Percentiles rank a stretch among this genome's conserved stretches.
Conservation (phyloP, 2,329 filamentous ascomycete species). For the Berkeleyomyces basicola region DNA sequence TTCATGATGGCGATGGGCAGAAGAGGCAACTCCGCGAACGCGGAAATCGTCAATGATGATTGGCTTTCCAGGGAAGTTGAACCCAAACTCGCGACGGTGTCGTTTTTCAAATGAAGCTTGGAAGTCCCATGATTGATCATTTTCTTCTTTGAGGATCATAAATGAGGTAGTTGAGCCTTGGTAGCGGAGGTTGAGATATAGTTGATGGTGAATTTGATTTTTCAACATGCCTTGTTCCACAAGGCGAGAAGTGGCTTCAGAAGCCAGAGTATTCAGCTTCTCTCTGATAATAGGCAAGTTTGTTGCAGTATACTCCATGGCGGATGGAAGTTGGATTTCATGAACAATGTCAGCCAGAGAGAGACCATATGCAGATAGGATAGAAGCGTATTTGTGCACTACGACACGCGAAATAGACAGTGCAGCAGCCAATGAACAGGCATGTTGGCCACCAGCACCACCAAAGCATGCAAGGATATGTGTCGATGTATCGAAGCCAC, state of each 20-base stretch:
- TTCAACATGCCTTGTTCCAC: conserved; percentile 64
- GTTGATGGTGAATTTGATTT: conserved; percentile 63
- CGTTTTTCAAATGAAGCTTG: conserved; percentile 71
- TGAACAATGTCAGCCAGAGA: conserved; percentile 85
- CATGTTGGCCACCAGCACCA: conserved; percentile 80
- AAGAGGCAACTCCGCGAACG: conserved; percentile 59
- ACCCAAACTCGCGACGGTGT: conserved; percentile 85
- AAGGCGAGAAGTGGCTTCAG: conserved; percentile 52
- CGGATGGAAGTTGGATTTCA: conserved; percentile 67
- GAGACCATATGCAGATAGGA: conserved; percentile 85
- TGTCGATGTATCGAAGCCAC: conserved; percentile 78
- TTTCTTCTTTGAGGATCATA: conserved; percentile 68
- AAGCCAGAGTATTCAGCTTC: conserved; percentile 66
- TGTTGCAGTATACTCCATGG: conserved; percentile 36
- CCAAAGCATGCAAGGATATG: conserved; percentile 88
- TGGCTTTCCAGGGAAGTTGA: conserved; percentile 67
- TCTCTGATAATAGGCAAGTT: conserved; percentile 45
- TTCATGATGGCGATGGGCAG: conserved; percentile 36
- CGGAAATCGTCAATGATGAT: conserved; percentile 84
- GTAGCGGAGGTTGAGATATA: conserved; percentile 90
- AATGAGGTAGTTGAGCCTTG: conserved; percentile 78
- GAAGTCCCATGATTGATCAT: conserved; percentile 59
- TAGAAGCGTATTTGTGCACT: conserved; percentile 73
- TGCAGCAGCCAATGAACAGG: conserved; percentile 75
- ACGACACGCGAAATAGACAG: conserved; percentile 75